Evolutionary conservation across 2,329 filamentous ascomycete genomes (phyloP).

Genomic region (Fusarium secorum): DNA sequence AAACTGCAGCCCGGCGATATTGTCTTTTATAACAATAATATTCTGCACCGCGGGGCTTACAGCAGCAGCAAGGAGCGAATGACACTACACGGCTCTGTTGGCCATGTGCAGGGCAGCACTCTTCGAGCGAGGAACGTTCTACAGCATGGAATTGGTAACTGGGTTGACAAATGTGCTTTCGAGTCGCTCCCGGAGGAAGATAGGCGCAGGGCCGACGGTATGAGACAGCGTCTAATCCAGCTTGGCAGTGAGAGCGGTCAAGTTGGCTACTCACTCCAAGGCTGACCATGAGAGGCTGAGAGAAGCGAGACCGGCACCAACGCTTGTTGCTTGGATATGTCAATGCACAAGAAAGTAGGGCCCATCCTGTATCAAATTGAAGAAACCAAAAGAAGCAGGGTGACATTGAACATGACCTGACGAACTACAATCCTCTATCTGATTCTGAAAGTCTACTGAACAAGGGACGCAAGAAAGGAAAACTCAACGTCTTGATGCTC

Average conservation of each 20-base stretch:
- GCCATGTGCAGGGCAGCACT: slow-evolving; percentile 62
- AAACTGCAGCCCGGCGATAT: slow-evolving; percentile 76
- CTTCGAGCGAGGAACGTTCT: slow-evolving; percentile 74
- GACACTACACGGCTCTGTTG: slow-evolving; percentile 77
- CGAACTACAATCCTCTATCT: not conserved
- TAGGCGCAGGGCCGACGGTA: slow-evolving; percentile 64
- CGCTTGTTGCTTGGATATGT: slow-evolving; percentile 8
- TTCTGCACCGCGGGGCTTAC: slow-evolving; percentile 78
- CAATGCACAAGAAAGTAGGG: not conserved
- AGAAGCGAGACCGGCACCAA: slow-evolving; percentile 5
- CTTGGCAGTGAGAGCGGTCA: slow-evolving; percentile 68
- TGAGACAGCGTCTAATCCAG: slow-evolving; percentile 68
- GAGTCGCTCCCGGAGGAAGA: slow-evolving; percentile 52
- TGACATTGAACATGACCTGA: not conserved
- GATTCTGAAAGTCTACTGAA: not conserved
- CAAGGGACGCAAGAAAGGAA: not conserved
- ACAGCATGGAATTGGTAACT: slow-evolving; percentile 75
- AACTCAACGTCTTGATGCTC: not conserved
- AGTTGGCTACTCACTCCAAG: slow-evolving; percentile 70
- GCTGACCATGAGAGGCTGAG: slow-evolving; percentile 56
- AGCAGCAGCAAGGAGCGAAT: slow-evolving; percentile 65
- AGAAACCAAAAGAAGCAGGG: not conserved
- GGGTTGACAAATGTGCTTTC: slow-evolving; percentile 69
- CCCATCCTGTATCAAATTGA: not conserved
- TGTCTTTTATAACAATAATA: slow-evolving; percentile 92